Evolutionary conservation across 176 grass and related monocot genomes (phyloP), one percentile per base, ranked within the genome.

Genomic region (Aegilops bicornis): DNA sequence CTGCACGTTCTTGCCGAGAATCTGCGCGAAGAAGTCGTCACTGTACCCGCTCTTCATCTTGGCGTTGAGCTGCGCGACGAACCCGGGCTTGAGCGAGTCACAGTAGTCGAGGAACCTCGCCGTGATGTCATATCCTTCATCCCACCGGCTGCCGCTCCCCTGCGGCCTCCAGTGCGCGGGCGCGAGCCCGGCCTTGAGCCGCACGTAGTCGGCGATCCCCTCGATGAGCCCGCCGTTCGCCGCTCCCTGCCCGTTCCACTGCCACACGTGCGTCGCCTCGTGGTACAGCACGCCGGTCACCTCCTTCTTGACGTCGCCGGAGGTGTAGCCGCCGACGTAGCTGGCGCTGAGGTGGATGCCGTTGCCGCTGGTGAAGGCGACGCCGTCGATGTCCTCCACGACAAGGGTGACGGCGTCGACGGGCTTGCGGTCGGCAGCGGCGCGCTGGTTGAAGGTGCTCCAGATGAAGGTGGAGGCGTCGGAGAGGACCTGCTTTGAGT

Each of bases 381-480:
- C 86, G n/a, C 77, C 48, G 48, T 16, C 16, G 48, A 52, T 17
- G 48, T 52, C 48, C 48, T 52, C 48, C 48, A 52, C 48, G 48
- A 52, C 48, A 1, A 19, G 48, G 48, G 48, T 52, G 48, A 52
- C 48, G 5, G 48, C 48, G 48, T 62, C 24, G 10, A 94, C 75
- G 4, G 77, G 82, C 73, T 91, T 97, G 50, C 86, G 79, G 68
- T 83, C 63, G 6, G n/a, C 63, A 10, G 33, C 36, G 47, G 22
- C 19, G 8, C 31, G 39, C 86, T 97, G 83, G 27, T 79, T 35
- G 47, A 97, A 91, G 30, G 73, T 79, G 37, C 29, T 72, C 92
- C 95, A 94, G 65, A 76, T 80, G 86, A 97, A 97, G 23, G 84
- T 20, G 13, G 95, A 92, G 54, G 95, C 80, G 69, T 66, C 77